Conservation (phyloP, 345 rosid genomes). For the Salix viminalis region DNA sequence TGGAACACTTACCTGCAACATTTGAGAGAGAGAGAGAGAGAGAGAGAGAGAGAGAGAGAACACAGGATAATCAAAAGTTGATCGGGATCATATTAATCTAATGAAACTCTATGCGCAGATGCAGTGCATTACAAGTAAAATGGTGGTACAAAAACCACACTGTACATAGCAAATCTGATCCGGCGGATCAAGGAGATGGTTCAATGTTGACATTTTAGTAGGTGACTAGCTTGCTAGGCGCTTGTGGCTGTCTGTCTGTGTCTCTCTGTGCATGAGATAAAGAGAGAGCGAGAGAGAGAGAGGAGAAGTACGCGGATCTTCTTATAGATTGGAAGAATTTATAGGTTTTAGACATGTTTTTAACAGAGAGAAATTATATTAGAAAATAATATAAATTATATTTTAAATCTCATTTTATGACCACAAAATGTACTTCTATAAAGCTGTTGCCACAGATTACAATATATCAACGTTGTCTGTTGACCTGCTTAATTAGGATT, state of each 20-base stretch:
- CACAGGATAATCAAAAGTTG: not conserved
- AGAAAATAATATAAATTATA: too few species aligned
- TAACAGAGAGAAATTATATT: too few species aligned
- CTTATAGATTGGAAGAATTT: conserved; percentile 1
- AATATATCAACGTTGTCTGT: not conserved
- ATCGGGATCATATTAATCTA: not conserved
- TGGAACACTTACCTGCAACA: conserved; percentile 81
- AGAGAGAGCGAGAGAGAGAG: conserved; percentile 2
- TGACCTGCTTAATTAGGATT: not conserved
- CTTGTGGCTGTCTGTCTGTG: not conserved
- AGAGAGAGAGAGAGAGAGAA: not conserved
- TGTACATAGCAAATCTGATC: conserved; percentile 96
- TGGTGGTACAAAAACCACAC: conserved; percentile 89
- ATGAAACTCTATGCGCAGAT: not conserved
- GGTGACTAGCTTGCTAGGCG: not conserved
- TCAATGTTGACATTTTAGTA: conserved; percentile 48
- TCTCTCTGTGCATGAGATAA: not conserved
- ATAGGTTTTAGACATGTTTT: conserved; percentile 13
- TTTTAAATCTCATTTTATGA: too few species aligned
- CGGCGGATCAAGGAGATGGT: conserved; percentile 65
- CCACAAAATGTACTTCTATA: not conserved
- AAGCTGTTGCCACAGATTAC: not conserved
- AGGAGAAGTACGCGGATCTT: conserved; percentile 15
- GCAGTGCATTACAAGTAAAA: conserved; percentile 57
- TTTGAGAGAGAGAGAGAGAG: not conserved